Evolutionary conservation across 2,329 filamentous ascomycete species (phyloP), one percentile per base, ranked within the genome.

Genomic region (Penicillium verrucosum): DNA sequence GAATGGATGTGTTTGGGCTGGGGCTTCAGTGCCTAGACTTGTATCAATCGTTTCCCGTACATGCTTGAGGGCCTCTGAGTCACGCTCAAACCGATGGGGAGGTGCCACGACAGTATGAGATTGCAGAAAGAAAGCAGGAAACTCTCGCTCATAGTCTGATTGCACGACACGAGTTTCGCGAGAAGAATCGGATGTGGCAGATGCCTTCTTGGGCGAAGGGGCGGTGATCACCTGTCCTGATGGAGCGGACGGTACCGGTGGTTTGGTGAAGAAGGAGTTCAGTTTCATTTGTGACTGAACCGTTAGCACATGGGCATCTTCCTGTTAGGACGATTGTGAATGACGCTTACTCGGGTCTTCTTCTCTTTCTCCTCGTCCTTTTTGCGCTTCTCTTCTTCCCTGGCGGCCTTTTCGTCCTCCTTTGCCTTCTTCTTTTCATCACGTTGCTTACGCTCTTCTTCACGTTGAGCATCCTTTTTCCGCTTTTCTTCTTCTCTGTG

Each of bases 71-170:
- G 83, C 82, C 58, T 85, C 78, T 1, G 81, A 70, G 61, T 90
- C 86, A 70, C 87, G 80, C 38, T 80, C 71, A 29, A 84, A 84
- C 2, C 77, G 78, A 47, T 80, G 76, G 1, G 65, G 64, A 0
- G 81, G 80, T 0, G 92, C 91, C 51, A 97, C 65, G n/a, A 76
- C 83, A 1, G 90, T 89, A 66, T 90, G 82, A 3, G 86, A 81
- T 57, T 90, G 88, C 44, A 94, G 69, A 60, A 89, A 92, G 72
- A 97, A 97, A 0, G 89, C 86, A 32, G 91, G 82, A 67, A 97
- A 97, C 36, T 81, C 78, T 63, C 85, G 86, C 18, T 89, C 78
- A 63, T 90, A 92, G 43, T 84, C 81, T 0, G 82, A 80, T 25
- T 68, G 60, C 8, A 62, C 30, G 25, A 70, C 65, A 38, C 65